Conservation (phyloP, 1,284 basidiomycete species). For the Kalmanozyma brasiliensis region DNA sequence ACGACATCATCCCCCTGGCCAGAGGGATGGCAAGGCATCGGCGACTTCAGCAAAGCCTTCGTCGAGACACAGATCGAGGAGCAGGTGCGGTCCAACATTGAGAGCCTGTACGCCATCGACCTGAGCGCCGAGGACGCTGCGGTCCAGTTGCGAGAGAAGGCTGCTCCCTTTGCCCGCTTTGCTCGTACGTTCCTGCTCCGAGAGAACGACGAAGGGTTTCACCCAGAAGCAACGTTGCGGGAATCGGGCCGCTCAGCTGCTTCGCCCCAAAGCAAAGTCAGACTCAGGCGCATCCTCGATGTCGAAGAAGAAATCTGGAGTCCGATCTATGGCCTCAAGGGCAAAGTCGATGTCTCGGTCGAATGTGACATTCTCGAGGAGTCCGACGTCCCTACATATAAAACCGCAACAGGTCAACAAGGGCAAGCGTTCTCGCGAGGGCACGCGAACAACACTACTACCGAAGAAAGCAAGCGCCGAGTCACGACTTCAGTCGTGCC, state of each 20-base stretch:
- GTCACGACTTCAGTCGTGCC: conserved; percentile 72
- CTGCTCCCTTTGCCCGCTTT: conserved; percentile 56
- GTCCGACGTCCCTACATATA: conserved; percentile 44
- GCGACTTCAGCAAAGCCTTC: conserved; percentile 56
- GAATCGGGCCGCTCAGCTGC: conserved; percentile 14
- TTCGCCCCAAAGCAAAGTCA: conserved; percentile 17
- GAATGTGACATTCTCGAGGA: conserved; percentile 68
- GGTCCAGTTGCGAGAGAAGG: conserved; percentile 38
- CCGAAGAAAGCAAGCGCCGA: neutral
- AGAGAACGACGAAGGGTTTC: conserved; percentile 26
- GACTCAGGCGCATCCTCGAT: conserved; percentile 70
- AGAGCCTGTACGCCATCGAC: conserved; percentile 48
- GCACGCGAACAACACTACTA: neutral
- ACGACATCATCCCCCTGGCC: conserved; percentile 26
- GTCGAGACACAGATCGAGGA: conserved; percentile 44
- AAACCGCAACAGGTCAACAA: neutral
- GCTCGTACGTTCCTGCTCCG: conserved; percentile 47
- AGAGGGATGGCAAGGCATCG: conserved; percentile 56
- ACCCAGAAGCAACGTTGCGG: conserved; percentile 36
- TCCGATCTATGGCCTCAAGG: conserved; percentile 92
- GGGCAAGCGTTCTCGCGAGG: conserved; percentile 23
- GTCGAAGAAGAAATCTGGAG: conserved; percentile 98
- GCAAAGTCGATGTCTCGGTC: conserved; percentile 92
- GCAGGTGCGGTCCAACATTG: conserved; percentile 51
- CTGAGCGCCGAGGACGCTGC: conserved; percentile 42